Percentiles rank a stretch among this genome's conserved stretches.
Conservation (phyloP, 2,329 filamentous ascomycete genomes). For the Gliomastix tumulicola region DNA sequence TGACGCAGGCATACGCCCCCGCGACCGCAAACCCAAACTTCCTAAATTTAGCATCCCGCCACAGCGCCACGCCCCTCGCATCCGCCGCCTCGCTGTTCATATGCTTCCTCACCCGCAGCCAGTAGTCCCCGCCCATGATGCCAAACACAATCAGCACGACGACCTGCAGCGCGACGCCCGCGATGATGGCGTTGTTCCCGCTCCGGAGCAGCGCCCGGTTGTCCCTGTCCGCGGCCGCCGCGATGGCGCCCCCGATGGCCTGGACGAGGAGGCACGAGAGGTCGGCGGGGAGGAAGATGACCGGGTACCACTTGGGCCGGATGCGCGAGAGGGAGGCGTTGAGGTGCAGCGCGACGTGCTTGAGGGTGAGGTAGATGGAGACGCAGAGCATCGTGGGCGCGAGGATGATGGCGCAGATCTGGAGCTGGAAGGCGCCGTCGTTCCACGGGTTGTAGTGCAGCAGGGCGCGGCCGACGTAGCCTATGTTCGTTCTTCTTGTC, state of each 20-base stretch:
- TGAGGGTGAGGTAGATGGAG: slow-evolving; percentile 57
- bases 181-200: slow-evolving; percentile 46
- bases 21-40: slow-evolving; percentile 35
- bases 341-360: slow-evolving; percentile 46
- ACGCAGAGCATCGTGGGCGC: slow-evolving; percentile 55
- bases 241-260: slow-evolving; percentile 49
- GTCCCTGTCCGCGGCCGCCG: slow-evolving; percentile 35
- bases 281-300: slow-evolving; percentile 53
- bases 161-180: slow-evolving; percentile 47
- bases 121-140: slow-evolving; percentile 35
- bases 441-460: slow-evolving; percentile 49
- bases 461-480: slow-evolving; percentile 44
- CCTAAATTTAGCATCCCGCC: slow-evolving; percentile 33
- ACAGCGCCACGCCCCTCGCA: slow-evolving; percentile 25
- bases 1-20: slow-evolving; percentile 35
- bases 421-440: slow-evolving; percentile 45
- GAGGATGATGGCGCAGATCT: slow-evolving; percentile 53
- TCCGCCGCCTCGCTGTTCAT: slow-evolving; percentile 21
- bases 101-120: slow-evolving; percentile 29
- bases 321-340: slow-evolving; percentile 43
- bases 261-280: slow-evolving; percentile 51
- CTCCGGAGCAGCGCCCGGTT: slow-evolving; percentile 30
- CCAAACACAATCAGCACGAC: slow-evolving; percentile 41
- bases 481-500: too few species aligned
- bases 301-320: slow-evolving; percentile 43